Evolutionary conservation across 306 rosid species (phyloP).

Genomic region (Albizia julibrissin): DNA sequence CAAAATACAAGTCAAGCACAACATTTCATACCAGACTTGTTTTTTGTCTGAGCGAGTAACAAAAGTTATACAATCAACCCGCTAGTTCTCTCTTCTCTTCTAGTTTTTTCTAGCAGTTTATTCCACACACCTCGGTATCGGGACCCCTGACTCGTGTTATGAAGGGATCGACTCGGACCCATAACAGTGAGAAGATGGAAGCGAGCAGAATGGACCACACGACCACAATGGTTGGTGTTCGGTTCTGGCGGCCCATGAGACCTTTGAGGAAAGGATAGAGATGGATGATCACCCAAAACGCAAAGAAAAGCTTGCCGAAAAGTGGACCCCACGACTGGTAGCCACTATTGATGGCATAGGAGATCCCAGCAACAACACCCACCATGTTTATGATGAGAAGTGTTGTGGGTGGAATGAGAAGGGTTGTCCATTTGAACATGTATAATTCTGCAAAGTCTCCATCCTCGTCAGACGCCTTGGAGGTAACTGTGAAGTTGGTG

Average conservation of each 20-base stretch:
- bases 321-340: slow-evolving; percentile 99
- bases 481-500: slow-evolving; percentile 97
- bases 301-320: slow-evolving; percentile 95
- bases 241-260: slow-evolving; percentile 97
- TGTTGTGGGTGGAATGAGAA: slow-evolving; percentile 91
- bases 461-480: slow-evolving; percentile 95
- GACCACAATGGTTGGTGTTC: slow-evolving; percentile 91
- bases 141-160: slow-evolving; percentile 92
- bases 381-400: slow-evolving; percentile 90
- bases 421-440: slow-evolving; percentile 97
- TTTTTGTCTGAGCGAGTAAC: neutral
- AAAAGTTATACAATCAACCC: neutral
- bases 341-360: slow-evolving; percentile 90
- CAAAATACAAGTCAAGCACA: neutral
- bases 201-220: slow-evolving; percentile 95
- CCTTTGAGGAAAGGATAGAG: slow-evolving; percentile 97
- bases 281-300: slow-evolving; percentile 97
- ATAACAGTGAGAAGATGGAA: slow-evolving; percentile 86
- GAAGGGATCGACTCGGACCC: slow-evolving; percentile 92
- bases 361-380: slow-evolving; percentile 92
- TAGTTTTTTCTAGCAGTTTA: slow-evolving; percentile 69
- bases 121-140: slow-evolving; percentile 77
- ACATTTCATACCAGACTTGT: neutral
- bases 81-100: neutral
- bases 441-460: slow-evolving; percentile 88